Base-by-base conservation (phyloP, 306 rosid genomes). In the Vachellia collinsii region DNA sequence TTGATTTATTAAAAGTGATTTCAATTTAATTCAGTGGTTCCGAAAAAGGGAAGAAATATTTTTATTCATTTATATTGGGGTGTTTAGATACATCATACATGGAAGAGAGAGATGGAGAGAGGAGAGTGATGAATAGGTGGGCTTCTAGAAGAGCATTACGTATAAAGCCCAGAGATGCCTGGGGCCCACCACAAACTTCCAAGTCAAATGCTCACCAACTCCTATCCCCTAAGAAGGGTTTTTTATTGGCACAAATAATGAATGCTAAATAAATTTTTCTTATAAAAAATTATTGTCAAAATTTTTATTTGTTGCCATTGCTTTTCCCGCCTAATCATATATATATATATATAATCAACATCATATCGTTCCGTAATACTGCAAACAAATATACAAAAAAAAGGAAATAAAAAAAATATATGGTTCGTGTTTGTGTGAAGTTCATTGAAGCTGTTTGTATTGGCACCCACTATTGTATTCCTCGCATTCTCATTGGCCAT, bases 171-270 rank as follows among this genome's bases (percentile, higher is more conserved):
- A 73, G 34, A 69, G 48, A 86, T 76, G 23, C 67, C 44, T 77
- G 3, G 87, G 88, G 74, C 44, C 89, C 89, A 75, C 84, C 81
- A 65, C 47, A 80, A 61, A 58, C 72, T 36, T 74, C 22, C 73
- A 84, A 81, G 91, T 92, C 88, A 90, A 88, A 77, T 13, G 48
- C 85, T 78, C 88, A 87, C 94, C 92, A 88, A 88, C 94, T 88
- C 94, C 85, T 77, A 80, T 77, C 62, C 79, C 79, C 64, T 61
- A 34, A 5, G 17, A 77, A 81, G 50, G 43, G 34, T 54, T 58
- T 46, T 25, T 80, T 72, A 56, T 64, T 12, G 48, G 77, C 11
- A 17, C 69, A 64, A 71, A 84, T 64, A 68, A 80, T 71, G 59
- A 76, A 48, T 74, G 72, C 0, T 20, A 12, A 22, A 14, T 0